Conservation (phyloP, 495 filamentous ascomycete species). For the Neurospora cerealis region DNA sequence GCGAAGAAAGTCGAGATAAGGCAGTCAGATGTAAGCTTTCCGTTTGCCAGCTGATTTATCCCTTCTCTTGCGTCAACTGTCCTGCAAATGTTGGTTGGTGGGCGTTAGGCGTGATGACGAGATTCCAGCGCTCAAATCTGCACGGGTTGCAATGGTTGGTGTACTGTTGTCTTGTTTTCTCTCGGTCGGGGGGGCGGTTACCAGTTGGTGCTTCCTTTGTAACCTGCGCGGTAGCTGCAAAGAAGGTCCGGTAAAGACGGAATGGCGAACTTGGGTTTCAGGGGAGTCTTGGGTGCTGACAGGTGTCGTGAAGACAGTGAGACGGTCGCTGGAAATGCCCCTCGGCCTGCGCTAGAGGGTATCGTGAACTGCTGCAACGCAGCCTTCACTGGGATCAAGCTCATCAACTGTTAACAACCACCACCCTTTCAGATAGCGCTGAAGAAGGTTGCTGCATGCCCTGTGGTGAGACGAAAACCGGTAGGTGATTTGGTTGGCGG, state of each 20-base stretch:
- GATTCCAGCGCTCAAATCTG: not conserved
- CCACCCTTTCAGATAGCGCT: not conserved
- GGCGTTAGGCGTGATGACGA: not conserved
- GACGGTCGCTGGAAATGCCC: not conserved
- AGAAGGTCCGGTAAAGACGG: not conserved
- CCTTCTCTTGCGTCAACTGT: not conserved
- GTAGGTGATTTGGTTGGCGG: not conserved
- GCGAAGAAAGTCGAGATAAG: not conserved
- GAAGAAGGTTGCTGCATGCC: not conserved
- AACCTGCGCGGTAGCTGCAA: not conserved
- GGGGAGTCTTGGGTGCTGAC: not conserved
- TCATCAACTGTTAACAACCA: not conserved
- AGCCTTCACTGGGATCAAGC: not conserved
- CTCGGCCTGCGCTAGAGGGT: not conserved
- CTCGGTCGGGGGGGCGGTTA: not conserved
- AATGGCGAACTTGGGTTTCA: not conserved
- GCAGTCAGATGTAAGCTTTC: not conserved
- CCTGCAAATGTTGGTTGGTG: not conserved
- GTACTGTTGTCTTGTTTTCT: not conserved
- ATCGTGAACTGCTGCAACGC: not conserved
- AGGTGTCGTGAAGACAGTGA: not conserved
- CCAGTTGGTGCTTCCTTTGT: not conserved
- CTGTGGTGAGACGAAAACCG: not conserved
- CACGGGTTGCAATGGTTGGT: not conserved
- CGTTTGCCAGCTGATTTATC: not conserved